A percentile compares a stretch with the other conserved stretches of the same genome.
phyloP scores from a whole-genome alignment of 2,329 filamentous ascomycete genomes.

The Colletotrichum lupini region DNA sequence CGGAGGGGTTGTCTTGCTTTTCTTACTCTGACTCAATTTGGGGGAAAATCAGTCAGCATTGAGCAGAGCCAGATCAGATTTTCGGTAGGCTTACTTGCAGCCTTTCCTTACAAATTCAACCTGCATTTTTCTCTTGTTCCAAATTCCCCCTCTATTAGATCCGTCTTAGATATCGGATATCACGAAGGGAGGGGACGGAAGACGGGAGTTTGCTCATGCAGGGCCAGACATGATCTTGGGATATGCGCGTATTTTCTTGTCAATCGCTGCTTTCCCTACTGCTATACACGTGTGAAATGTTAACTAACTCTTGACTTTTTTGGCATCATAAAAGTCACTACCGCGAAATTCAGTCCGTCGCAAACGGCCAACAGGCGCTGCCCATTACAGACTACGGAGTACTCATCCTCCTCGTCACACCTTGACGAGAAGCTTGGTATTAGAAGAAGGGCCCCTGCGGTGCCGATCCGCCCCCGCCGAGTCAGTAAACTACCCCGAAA shows the following conservation, averaged over 20 bases:
- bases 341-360: not conserved
- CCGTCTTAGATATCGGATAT: not conserved
- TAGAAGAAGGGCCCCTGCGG: slow-evolving; percentile 13
- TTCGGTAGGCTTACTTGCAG: slow-evolving; percentile 34
- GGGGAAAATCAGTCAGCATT: not conserved
- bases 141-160: not conserved
- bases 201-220: not conserved
- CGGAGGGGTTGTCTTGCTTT: not conserved
- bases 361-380: not conserved
- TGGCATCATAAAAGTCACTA: slow-evolving; percentile 5
- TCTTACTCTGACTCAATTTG: not conserved
- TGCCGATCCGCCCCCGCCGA: slow-evolving; percentile 6
- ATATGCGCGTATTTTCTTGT: not conserved
- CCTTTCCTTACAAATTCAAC: slow-evolving; percentile 31
- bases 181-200: not conserved
- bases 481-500: slow-evolving; percentile 38
- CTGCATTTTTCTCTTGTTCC: not conserved
- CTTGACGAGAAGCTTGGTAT: not conserved
- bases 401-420: not conserved
- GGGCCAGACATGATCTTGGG: not conserved
- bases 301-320: slow-evolving; percentile 22
- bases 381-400: too few species aligned
- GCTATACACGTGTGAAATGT: slow-evolving; percentile 32
- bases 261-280: not conserved
- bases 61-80: slow-evolving; percentile 11